phyloP scores from a whole-genome alignment of 345 rosid genomes.

The Excoecaria cochinchinensis region DNA sequence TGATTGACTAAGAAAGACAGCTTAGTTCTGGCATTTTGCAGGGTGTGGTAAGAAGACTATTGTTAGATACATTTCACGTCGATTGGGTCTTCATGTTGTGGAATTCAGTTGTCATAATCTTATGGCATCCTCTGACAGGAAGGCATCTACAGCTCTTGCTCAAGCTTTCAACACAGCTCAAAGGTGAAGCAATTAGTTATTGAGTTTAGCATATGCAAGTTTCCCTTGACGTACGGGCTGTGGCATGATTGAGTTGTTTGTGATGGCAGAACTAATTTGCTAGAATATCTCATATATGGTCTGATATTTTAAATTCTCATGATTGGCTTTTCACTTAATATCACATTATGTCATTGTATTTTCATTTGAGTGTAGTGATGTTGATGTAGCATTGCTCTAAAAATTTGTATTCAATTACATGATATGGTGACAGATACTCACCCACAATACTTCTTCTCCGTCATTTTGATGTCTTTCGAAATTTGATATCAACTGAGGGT shows the following conservation, averaged over 20 bases:
- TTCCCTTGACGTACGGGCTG: conserved; percentile 9
- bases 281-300: neutral
- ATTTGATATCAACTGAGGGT: conserved; percentile 68
- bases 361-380: neutral
- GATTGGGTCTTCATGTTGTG: conserved; percentile 84
- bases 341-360: neutral
- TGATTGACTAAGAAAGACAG: conserved; percentile 3
- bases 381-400: conserved; percentile 8
- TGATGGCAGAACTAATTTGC: neutral
- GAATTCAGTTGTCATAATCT: conserved; percentile 88
- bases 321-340: neutral
- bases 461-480: conserved; percentile 83
- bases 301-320: neutral
- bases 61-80: conserved; percentile 67
- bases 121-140: conserved; percentile 72
- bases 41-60: conserved; percentile 95
- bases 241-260: neutral
- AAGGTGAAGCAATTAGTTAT: conserved; percentile 54
- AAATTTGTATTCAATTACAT: conserved; percentile 12
- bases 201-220: conserved; percentile 18
- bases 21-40: conserved; percentile 26
- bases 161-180: conserved; percentile 81
- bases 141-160: conserved; percentile 64
- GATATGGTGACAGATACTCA: conserved; percentile 57
- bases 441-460: conserved; percentile 86